Evolutionary conservation across 164 flowering plant genomes (phyloP), one percentile per base, ranked within the genome.

Genomic region (Vitis amurensis): DNA sequence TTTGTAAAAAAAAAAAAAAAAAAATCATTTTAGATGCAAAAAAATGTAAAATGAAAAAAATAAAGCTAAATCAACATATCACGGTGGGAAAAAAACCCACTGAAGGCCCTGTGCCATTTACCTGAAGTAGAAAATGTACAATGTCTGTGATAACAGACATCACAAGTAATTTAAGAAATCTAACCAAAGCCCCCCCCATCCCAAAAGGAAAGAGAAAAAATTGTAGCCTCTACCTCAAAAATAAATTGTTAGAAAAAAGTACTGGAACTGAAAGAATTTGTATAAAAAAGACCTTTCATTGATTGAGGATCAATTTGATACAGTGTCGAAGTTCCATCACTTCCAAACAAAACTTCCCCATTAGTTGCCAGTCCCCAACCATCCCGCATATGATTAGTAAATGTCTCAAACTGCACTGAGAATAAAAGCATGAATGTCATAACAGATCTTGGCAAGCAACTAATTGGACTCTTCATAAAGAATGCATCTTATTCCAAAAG

Each of bases 361-460:
- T 96, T 97, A 60, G 99, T 92, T 68, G 99, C 91, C 68, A 96
- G 83, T 59, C 99, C 99, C 99, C 99, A 96, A 56, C 99, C 99
- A 85, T 96, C 99, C 59, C 59, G 51, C 99, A 96, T 96, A 66
- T 80, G 81, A 82, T 93, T 90, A 58, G 79, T 87, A 66, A 96
- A 96, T 69, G 61, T 73, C 53, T 71, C 77, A 56, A 84, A 14
- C 99, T 96, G 91, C 82, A 80, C 17, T 19, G 73, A 72, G 31
- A 11, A 53, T 51, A 63, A 19, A 67, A 73, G 61, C 30, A 50
- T 8, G 64, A 55, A 61, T 9, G 61, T 13, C 15, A 57, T 16
- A 14, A 51, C 49, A 4, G 59, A 27, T 37, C 44, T 37, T 37
- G 44, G 2, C 14, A 14, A 31, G 13, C n/a, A 53, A 67, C 61